These are phyloP conservation scores for Diplodia mutila DNA, from an alignment of 2,329 filamentous ascomycete genomes.

Conservation along the genomic window DNA sequence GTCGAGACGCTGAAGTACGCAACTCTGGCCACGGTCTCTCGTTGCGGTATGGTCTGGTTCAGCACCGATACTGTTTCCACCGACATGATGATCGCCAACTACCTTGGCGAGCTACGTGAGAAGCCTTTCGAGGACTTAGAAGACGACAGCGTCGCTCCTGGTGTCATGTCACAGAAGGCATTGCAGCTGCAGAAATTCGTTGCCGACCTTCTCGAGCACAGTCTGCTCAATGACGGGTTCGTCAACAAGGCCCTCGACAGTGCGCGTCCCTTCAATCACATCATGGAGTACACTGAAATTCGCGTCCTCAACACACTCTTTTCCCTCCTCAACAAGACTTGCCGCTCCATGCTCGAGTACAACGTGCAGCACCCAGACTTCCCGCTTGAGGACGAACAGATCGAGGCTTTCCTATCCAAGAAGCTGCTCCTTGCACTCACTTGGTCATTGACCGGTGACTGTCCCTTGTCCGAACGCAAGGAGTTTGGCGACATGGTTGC, in stretches of 20 bases:
- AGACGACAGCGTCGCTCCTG: conserved; percentile 76
- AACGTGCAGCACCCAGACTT: conserved; percentile 95
- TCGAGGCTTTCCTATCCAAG: conserved; percentile 88
- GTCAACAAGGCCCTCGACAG: conserved; percentile 75
- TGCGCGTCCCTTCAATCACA: conserved; percentile 82
- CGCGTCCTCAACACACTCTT: conserved; percentile 92
- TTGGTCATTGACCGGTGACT: conserved; percentile 96
- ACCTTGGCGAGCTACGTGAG: conserved; percentile 79
- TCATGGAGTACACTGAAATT: conserved; percentile 96
- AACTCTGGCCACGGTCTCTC: conserved; percentile 96
- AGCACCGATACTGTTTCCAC: conserved; percentile 96
- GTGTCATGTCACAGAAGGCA: conserved; percentile 62
- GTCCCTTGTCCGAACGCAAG: conserved; percentile 84
- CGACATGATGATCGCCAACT: conserved; percentile 89
- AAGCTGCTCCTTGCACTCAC: conserved; percentile 90
- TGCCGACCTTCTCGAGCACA: conserved; percentile 75
- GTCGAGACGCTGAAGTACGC: conserved; percentile 98
- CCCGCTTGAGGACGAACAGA: conserved; percentile 84
- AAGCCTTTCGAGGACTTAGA: conserved; percentile 93
- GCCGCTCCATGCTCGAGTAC: conserved; percentile 91
- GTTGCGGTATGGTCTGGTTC: conserved; percentile 99
- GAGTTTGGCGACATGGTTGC: conserved; percentile 83
- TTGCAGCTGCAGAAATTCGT: conserved; percentile 77
- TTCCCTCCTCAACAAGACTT: conserved; percentile 92
- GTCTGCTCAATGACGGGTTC: conserved; percentile 79